Percentiles rank a stretch among this genome's conserved stretches.
These are phyloP conservation scores for Aquilaria malaccensis DNA, from an alignment of 345 rosid species.

Conservation along the genomic window DNA sequence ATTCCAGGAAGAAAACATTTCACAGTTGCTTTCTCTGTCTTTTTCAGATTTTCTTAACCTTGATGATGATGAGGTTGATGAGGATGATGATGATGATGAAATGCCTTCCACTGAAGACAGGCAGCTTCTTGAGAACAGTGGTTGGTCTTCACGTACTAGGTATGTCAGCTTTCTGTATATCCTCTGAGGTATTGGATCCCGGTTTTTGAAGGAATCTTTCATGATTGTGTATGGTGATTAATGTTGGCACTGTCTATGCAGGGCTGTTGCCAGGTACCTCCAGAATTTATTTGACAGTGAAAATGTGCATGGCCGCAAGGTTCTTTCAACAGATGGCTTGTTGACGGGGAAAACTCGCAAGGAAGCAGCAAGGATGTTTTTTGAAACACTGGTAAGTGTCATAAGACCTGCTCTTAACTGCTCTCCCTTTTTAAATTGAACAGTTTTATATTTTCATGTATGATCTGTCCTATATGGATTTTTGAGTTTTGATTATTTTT, in stretches of 20 bases:
- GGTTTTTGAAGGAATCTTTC: slow-evolving; percentile 6
- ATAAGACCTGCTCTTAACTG: slow-evolving; percentile 4
- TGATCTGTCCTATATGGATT: no score
- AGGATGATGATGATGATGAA: slow-evolving; percentile 56
- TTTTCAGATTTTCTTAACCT: slow-evolving; percentile 73
- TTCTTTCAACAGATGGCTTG: slow-evolving; percentile 55
- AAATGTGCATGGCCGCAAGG: slow-evolving; percentile 48
- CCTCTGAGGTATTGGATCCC: not conserved
- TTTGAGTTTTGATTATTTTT: no score
- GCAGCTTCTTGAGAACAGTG: slow-evolving; percentile 72
- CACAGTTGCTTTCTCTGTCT: not conserved
- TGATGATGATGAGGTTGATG: slow-evolving; percentile 87
- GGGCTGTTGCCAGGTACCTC: slow-evolving; percentile 94
- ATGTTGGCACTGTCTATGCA: slow-evolving; percentile 17
- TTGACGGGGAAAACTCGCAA: slow-evolving; percentile 90
- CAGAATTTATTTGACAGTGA: slow-evolving; percentile 68
- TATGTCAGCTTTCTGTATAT: slow-evolving; percentile 19
- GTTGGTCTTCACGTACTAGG: slow-evolving; percentile 99
- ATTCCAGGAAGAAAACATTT: not conserved
- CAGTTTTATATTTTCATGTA: slow-evolving; percentile 2
- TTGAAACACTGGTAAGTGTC: slow-evolving; percentile 83
- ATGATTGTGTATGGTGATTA: not conserved
- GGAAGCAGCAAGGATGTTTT: slow-evolving; percentile 98
- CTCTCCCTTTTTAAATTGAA: not conserved
- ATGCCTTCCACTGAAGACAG: slow-evolving; percentile 47